Evolutionary conservation across 1,284 basidiomycete species (phyloP).

Genomic region (Trametes hirsuta): DNA sequence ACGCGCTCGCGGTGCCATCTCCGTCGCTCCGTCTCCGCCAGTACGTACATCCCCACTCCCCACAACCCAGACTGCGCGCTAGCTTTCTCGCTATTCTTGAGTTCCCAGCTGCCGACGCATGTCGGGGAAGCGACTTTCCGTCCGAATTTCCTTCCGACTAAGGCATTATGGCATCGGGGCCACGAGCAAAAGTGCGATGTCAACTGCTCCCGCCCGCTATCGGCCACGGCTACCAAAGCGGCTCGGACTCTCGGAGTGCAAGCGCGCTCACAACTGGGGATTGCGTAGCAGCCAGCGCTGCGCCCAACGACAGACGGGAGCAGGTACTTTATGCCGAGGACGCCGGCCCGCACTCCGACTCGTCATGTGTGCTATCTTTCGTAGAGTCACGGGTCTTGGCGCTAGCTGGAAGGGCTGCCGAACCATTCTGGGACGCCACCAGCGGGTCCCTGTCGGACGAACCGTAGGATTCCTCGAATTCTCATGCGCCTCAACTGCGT

Average conservation of each 20-base stretch:
- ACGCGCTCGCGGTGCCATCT: not conserved
- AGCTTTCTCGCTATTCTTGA: not conserved
- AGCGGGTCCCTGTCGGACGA: not conserved
- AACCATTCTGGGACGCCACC: not conserved
- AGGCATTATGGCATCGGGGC: constrained; percentile 2
- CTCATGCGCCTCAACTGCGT: constrained; percentile 3
- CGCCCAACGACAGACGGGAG: too few relatives aligned
- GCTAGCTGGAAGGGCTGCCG: not conserved
- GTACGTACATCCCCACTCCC: not conserved
- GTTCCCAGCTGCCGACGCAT: not conserved
- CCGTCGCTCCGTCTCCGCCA: not conserved
- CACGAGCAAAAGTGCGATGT: constrained; percentile 12
- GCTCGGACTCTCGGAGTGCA: not conserved
- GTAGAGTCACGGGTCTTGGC: constrained; percentile 1
- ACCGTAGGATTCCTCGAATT: constrained; percentile 7
- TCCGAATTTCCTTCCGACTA: not conserved
- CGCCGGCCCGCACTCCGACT: constrained; percentile 15
- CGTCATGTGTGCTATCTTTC: constrained; percentile 8
- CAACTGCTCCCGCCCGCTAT: not conserved
- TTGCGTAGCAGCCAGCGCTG: too few relatives aligned
- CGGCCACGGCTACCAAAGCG: not conserved
- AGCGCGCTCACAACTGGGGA: not conserved
- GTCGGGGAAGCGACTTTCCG: not conserved
- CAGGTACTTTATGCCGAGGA: too few relatives aligned
- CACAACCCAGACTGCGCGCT: constrained; percentile 2